Percentiles rank a stretch among this genome's conserved stretches.
These are phyloP conservation scores for Cardamine occulta DNA, from an alignment of 345 rosid species.

Conservation along the genomic window DNA sequence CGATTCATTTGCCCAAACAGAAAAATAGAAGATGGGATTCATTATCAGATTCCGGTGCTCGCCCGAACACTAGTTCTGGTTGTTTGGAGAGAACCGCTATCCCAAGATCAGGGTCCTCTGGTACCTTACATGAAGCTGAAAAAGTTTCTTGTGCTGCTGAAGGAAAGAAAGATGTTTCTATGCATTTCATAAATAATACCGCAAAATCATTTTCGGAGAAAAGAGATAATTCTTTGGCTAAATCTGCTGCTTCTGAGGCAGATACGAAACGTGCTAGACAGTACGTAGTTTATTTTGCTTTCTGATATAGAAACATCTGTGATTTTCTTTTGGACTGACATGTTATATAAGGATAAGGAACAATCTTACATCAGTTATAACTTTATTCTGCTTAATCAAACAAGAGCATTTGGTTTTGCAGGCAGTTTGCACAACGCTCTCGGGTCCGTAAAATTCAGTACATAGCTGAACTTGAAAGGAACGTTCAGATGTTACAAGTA, in stretches of 20 bases:
- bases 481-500: slow-evolving; percentile 90
- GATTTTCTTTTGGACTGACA: neutral
- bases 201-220: slow-evolving; percentile 54
- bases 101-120: slow-evolving; percentile 55
- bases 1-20: slow-evolving; percentile 52
- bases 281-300: slow-evolving; percentile 53
- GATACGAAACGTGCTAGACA: slow-evolving; percentile 82
- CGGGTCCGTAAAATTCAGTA: slow-evolving; percentile 94
- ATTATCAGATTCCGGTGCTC: slow-evolving; percentile 47
- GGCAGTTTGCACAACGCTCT: slow-evolving; percentile 97
- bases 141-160: slow-evolving; percentile 45
- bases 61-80: slow-evolving; percentile 49
- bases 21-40: slow-evolving; percentile 62
- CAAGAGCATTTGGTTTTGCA: slow-evolving; percentile 41
- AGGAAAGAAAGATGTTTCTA: slow-evolving; percentile 54
- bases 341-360: neutral
- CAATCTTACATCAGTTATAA: neutral
- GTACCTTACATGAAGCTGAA: slow-evolving; percentile 53
- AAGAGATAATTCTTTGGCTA: slow-evolving; percentile 28
- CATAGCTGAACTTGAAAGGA: slow-evolving; percentile 91
- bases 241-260: slow-evolving; percentile 56
- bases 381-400: neutral
- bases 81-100: slow-evolving; percentile 51
- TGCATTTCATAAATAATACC: slow-evolving; percentile 46
- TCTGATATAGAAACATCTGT: neutral